Base-by-base conservation (phyloP, 768 basidiomycete genomes). In the Lactarius indigo region DNA sequence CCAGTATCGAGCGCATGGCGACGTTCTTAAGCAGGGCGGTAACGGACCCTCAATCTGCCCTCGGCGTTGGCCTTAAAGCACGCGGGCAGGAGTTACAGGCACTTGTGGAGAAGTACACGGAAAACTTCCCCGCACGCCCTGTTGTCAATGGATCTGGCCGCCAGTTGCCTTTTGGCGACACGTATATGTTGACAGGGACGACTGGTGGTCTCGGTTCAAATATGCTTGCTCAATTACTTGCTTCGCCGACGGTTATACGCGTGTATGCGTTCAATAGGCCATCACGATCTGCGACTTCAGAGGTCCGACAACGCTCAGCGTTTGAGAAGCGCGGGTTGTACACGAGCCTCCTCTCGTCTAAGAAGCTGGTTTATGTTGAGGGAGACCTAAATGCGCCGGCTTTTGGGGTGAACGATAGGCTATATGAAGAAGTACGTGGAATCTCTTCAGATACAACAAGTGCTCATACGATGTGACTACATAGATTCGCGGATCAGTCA, bases 221-320 rank as follows among this genome's bases (percentile, higher is more conserved):
- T 35, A 68, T 74, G 52, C 64, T 74, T 2, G 69, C 70, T 2
- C 66, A 66, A 15, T 68, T 74, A 23, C 47, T 71, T 17, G 28
- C 57, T 12, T 54, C 65, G 6, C 44, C 64, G 1, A 31, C 56
- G 2, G 71, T 75, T 17, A 39, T 55, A 23, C 68, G 68, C 12
- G 57, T 74, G 2, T 75, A 71, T 54, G 73, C 73, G 12, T 68
- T 75, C 55, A 74, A 74, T 61, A 59, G 74, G 35, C 30, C 57
- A 1, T 63, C 69, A 7, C 47, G 44, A n/a, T 54, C 56, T 30
- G 15, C 59, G 20, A 58, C 66, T 55, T 65, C 63, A 12, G 61
- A 61, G 13, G 61, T 58, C 7, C 64, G 72, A 44, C 73, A 74
- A 6, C 41, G 52, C 8, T 57, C 59, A 0, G 65, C 64, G 5